phyloP scores from a whole-genome alignment of 2,329 filamentous ascomycete genomes.

The Epichloe sylvatica region DNA sequence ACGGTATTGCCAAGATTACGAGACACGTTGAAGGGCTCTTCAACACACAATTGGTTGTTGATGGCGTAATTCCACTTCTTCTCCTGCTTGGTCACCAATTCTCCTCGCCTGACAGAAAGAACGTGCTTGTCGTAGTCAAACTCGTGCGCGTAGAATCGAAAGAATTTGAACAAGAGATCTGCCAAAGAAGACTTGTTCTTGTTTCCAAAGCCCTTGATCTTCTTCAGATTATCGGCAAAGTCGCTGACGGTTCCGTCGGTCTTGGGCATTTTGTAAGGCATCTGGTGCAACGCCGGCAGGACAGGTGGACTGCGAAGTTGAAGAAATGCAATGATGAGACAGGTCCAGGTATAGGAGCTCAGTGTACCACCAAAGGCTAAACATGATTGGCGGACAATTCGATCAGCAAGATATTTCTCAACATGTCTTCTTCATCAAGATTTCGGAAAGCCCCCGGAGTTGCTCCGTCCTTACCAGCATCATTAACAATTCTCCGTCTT shows the following conservation, averaged over 20 bases:
- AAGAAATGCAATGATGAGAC: slow-evolving; percentile 90
- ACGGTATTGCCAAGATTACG: slow-evolving; percentile 93
- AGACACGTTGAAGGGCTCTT: slow-evolving; percentile 85
- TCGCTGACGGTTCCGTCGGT: slow-evolving; percentile 54
- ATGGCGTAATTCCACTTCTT: slow-evolving; percentile 75
- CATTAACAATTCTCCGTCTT: slow-evolving; percentile 79
- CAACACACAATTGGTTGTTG: slow-evolving; percentile 81
- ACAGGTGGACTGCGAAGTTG: slow-evolving; percentile 77
- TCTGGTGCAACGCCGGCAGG: slow-evolving; percentile 70
- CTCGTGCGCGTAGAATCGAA: slow-evolving; percentile 86
- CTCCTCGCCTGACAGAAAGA: slow-evolving; percentile 73
- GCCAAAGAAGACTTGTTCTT: slow-evolving; percentile 73
- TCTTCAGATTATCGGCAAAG: slow-evolving; percentile 77
- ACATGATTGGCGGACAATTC: neutral
- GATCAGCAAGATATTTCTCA: slow-evolving; percentile 10
- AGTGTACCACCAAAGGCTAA: slow-evolving; percentile 82
- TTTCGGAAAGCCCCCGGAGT: neutral
- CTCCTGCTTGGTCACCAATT: slow-evolving; percentile 62
- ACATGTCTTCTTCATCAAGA: neutral
- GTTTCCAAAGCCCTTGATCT: slow-evolving; percentile 57
- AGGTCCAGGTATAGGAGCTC: slow-evolving; percentile 99
- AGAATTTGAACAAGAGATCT: slow-evolving; percentile 86
- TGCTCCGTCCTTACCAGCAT: slow-evolving; percentile 55
- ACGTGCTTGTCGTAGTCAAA: slow-evolving; percentile 77
- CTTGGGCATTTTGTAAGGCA: slow-evolving; percentile 32